phyloP scores from a whole-genome alignment of 2,329 filamentous ascomycete species.

The Penicillium decumbens region DNA sequence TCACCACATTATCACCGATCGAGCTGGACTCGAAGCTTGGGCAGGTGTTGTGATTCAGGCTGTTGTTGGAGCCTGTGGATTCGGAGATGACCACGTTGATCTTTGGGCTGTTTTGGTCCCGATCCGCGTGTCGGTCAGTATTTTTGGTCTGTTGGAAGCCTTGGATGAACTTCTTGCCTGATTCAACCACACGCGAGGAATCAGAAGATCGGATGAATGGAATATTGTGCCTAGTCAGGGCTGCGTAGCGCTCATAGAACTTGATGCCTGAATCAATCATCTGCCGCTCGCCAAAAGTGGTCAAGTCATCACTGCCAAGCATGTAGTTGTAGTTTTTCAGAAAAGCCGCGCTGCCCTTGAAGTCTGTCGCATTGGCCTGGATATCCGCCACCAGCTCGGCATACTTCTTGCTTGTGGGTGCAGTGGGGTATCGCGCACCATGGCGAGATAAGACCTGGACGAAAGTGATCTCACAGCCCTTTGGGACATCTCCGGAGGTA shows the following conservation, averaged over 20 bases:
- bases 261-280: conserved; percentile 70
- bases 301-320: conserved; percentile 66
- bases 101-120: conserved; percentile 47
- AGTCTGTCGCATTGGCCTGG: conserved; percentile 53
- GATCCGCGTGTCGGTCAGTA: conserved; percentile 37
- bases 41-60: conserved; percentile 70
- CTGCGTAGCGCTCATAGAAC: conserved; percentile 69
- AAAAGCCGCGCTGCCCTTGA: conserved; percentile 63
- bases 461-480: conserved; percentile 70
- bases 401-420: conserved; percentile 62
- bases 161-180: conserved; percentile 68
- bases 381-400: conserved; percentile 61
- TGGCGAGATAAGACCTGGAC: conserved; percentile 78
- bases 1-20: conserved; percentile 45
- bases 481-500: conserved; percentile 57
- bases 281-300: conserved; percentile 62
- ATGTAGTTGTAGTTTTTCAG: conserved; percentile 66
- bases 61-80: conserved; percentile 66
- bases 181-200: conserved; percentile 66
- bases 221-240: conserved; percentile 53
- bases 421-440: conserved; percentile 75
- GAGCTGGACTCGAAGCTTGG: conserved; percentile 61
- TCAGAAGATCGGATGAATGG: conserved; percentile 71
- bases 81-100: conserved; percentile 69
- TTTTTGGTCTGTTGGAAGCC: conserved; percentile 63